Base-by-base conservation (phyloP, 441 rosid species). In the Populus hybrid region DNA sequence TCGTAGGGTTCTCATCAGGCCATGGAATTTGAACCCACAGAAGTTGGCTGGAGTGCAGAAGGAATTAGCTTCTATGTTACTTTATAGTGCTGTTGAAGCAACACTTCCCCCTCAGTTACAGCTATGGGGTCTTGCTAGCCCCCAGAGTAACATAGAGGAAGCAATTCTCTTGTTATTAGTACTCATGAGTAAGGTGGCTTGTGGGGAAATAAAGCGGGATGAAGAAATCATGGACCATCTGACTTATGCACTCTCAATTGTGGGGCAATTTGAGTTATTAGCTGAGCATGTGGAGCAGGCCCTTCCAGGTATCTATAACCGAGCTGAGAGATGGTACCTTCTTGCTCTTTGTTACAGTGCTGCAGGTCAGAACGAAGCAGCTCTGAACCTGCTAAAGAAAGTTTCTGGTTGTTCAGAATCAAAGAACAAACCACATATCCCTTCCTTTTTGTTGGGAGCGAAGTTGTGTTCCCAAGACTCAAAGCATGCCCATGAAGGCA, bases 281-380 rank as follows among this genome's bases (percentile, higher is more conserved):
- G 98, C 97, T 8, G 83, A 81, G 77, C 89, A 93, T 83, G 86
- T 90, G 68, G 98, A 94, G 87, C 91, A 87, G 86, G 87, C 78
- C 75, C 87, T 88, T 82, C 99, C 98, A 0, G 94, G 97, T 63
- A 82, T 84, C 76, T 94, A 90, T 69, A 77, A 78, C 56, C 87
- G 97, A 77, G 88, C 88, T 64, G 97, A 92, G 72, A 90, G 98
- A 81, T 96, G 98, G 97, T 90, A 91, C 84, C 76, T 89, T 82
- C 96, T 94, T 68, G 94, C 98, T 53, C 94, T 94, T 70, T 94
- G 97, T 84, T 93, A 93, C 82, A 82, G 84, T 80, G 97, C 96
- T 79, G 92, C 91, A 6, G 93, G 91, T 72, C 88, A 92, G 78
- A 84, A 86, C 79, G 90, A 90, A 76, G 79, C 85, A 40, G 94